These are phyloP conservation scores for Chytriomyces confervae DNA, from an alignment of 192 early-diverging fungal species.

Conservation along the genomic window DNA sequence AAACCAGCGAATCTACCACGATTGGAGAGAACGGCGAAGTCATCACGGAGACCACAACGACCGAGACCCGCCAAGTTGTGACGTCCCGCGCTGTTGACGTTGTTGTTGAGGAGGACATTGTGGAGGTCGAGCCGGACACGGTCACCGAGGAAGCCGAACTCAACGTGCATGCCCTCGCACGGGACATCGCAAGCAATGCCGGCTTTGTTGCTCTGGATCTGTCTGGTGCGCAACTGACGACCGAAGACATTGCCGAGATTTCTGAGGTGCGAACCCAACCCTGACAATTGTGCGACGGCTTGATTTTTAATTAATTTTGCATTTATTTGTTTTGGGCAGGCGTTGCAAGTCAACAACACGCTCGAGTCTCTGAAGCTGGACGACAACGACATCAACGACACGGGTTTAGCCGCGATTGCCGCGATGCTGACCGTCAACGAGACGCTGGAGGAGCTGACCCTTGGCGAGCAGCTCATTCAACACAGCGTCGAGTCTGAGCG, in stretches of 20 bases:
- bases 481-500: neutral
- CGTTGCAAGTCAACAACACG: constrained; percentile 39
- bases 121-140: neutral
- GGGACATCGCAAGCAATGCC: neutral
- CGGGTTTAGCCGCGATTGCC: constrained; percentile 49
- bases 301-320: neutral
- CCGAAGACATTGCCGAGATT: constrained; percentile 18
- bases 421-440: constrained; percentile 43
- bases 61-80: constrained; percentile 18
- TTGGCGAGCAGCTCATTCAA: constrained; percentile 36
- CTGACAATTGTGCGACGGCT: neutral
- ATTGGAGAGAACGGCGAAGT: constrained; percentile 14
- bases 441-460: constrained; percentile 44
- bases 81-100: constrained; percentile 9
- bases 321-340: neutral
- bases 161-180: constrained; percentile 4
- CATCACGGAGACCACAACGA: constrained; percentile 13
- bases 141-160: constrained; percentile 19
- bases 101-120: constrained; percentile 15
- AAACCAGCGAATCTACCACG: neutral
- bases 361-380: constrained; percentile 47
- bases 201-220: constrained; percentile 12
- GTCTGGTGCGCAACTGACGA: constrained; percentile 4
- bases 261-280: neutral
- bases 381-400: constrained; percentile 49